Base-by-base conservation (phyloP, 768 basidiomycete species). In the Phaffia tasmanica region DNA sequence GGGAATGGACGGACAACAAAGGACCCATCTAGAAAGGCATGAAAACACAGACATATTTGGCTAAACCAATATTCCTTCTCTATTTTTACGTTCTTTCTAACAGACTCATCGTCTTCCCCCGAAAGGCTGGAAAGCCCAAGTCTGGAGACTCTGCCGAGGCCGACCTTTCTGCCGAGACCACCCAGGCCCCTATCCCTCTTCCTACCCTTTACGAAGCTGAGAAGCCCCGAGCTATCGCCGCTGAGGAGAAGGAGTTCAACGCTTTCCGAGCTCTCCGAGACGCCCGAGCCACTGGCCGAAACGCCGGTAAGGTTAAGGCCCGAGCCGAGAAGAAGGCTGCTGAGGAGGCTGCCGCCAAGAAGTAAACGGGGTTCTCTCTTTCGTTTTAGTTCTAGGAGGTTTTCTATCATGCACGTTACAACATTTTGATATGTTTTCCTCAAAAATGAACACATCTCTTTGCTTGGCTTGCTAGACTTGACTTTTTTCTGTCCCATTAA, bases 71-170 rank as follows among this genome's bases (percentile, higher is more conserved):
- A 25, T 53, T 3, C 29, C 1, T 48, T 56, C 63, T 48, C 15
- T 32, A 35, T 23, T 29, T 54, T 46, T 32, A 19, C n/a, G 21
- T 47, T 29, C 60, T 56, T 35, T 3, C 21, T 30, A 49, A 19
- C 42, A 62, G 87, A 73, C 80, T 99, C 75, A 86, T 98, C 72
- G 87, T 99, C 79, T 97, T 95, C 87, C 93, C 95, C 76, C 86
- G 88, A 78, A 93, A 95, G 80, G 83, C 88, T 71, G 82, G 84
- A 78, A 97, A 97, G 81, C 85, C 88, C 75, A 97, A 95, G 85
- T 86, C 88, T 83, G 89, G 89, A 65, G 93, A 97, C 79, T 87
- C 91, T 58, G 83, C 85, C 68, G 85, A 83, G 65, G 89, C 88
- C 55, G 89, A 89, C 69, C 87, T 89, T 79, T 82, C 80, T 70